A percentile compares a stretch with the other conserved stretches of the same genome.
These are phyloP conservation scores for Mercurialis annua DNA, from an alignment of 345 rosid genomes.

Conservation along the genomic window DNA sequence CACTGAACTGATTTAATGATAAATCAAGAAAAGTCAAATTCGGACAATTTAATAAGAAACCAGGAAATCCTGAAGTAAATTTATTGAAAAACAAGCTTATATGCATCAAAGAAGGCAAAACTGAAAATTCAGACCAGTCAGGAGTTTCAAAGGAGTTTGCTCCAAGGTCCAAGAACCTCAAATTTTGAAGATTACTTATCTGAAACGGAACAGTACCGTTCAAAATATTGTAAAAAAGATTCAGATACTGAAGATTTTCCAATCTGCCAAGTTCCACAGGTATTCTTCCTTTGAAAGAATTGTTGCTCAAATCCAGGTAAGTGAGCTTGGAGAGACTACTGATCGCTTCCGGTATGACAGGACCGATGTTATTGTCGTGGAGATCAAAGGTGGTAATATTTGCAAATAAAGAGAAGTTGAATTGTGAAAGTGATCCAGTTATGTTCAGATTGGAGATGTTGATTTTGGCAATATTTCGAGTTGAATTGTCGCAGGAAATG, in stretches of 20 bases:
- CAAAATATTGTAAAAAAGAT: slow-evolving; percentile 43
- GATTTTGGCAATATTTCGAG: slow-evolving; percentile 32
- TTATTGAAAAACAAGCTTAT: slow-evolving; percentile 38
- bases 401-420: slow-evolving; percentile 49
- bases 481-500: slow-evolving; percentile 36
- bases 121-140: slow-evolving; percentile 51
- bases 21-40: slow-evolving; percentile 55
- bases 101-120: slow-evolving; percentile 44
- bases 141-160: slow-evolving; percentile 45
- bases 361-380: slow-evolving; percentile 28
- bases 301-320: slow-evolving; percentile 44
- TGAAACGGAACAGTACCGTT: slow-evolving; percentile 43
- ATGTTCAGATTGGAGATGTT: slow-evolving; percentile 36
- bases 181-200: slow-evolving; percentile 45
- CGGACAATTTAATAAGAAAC: slow-evolving; percentile 35
- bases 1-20: slow-evolving; percentile 40
- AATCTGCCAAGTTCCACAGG: slow-evolving; percentile 40
- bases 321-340: slow-evolving; percentile 37
- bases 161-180: slow-evolving; percentile 52
- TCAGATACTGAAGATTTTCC: slow-evolving; percentile 38
- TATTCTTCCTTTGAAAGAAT: slow-evolving; percentile 32
- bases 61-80: slow-evolving; percentile 41
- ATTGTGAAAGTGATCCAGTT: slow-evolving; percentile 33
- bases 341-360: slow-evolving; percentile 33
- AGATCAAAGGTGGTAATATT: slow-evolving; percentile 41